Base-by-base conservation (phyloP, 1,284 basidiomycete genomes). In the Rhodotorula glutinis region DNA sequence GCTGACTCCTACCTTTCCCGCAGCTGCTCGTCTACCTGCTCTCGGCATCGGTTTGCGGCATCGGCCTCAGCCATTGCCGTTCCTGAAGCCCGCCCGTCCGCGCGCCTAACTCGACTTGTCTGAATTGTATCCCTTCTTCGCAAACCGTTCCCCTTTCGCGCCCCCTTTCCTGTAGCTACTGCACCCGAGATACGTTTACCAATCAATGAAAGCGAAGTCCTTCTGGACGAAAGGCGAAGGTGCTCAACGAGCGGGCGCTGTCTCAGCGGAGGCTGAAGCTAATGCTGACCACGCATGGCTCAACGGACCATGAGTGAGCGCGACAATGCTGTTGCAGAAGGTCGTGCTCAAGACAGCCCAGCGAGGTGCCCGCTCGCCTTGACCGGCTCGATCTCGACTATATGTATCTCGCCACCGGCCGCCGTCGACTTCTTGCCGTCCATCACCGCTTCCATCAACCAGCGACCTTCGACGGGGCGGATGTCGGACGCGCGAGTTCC, bases 41-140 rank as follows among this genome's bases (percentile, higher is more conserved):
- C 66, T 79, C 87, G 27, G 92, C 92, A 4, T 88, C 92, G 79
- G 88, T 92, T 79, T 96, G 92, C 76, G 92, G 92, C 13, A 85
- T 87, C 2, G 85, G 84, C 49, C 78, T 92, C 7, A 52, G 52
- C 38, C 58, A 62, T 46, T 47, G 38, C 27, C 53, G 63, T 2
- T 62, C 52, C 16, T 53, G 41, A 33, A n/a, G n/a, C n/a, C n/a
- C 33, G 33, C 7, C 33, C 33, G 11, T 5, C 43, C 7, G 14
- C 43, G 43, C 14, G 43, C 43, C 14, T 16, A 7, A 19, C 4
- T 21, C 43, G 17, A 7, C 43, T 44, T 5, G 14, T 10, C 43
- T 21, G 43, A 9, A 16, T 44, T 10, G 17, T 44, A 19, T 44
- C 17, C 4, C 17, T 5, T 4, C 14, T 16, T 16, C 17, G 21